Evolutionary conservation across 2,329 filamentous ascomycete genomes (phyloP).

Genomic region (Aspergillus aculeatus): DNA sequence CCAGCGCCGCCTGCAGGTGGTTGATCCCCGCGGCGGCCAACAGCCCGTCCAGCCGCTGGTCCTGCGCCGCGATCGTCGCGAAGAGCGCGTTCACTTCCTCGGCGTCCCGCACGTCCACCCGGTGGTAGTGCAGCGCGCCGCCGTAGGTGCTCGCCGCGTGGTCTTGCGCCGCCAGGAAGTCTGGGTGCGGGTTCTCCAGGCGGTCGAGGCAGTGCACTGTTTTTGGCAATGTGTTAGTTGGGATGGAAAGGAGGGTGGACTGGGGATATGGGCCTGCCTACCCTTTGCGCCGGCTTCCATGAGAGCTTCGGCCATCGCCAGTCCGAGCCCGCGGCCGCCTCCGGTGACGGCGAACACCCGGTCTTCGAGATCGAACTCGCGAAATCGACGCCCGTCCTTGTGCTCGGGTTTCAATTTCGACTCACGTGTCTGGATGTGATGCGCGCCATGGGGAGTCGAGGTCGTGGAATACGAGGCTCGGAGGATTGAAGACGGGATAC

Average conservation of each 20-base stretch:
- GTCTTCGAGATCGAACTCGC: slow-evolving; percentile 44
- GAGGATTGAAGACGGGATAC: slow-evolving; percentile 6
- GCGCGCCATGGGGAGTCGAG: slow-evolving; percentile 17
- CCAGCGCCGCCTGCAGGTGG: slow-evolving; percentile 42
- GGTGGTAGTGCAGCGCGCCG: slow-evolving; percentile 46
- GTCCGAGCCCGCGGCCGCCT: slow-evolving; percentile 45
- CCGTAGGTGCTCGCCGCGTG: slow-evolving; percentile 37
- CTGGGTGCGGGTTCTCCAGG: slow-evolving; percentile 42
- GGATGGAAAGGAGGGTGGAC: background rate
- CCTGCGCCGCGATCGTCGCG: slow-evolving; percentile 33
- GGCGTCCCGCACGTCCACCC: slow-evolving; percentile 48
- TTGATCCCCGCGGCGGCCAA: slow-evolving; percentile 47
- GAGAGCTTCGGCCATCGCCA: slow-evolving; percentile 48
- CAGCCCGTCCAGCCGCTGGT: slow-evolving; percentile 41
- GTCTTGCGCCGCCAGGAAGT: slow-evolving; percentile 43
- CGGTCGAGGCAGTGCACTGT: slow-evolving; percentile 51
- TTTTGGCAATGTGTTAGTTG: background rate
- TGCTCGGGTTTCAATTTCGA: slow-evolving; percentile 22
- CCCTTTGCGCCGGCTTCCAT: slow-evolving; percentile 50
- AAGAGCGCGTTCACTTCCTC: slow-evolving; percentile 37
- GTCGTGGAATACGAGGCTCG: slow-evolving; percentile 22
- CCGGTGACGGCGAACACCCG: slow-evolving; percentile 46
- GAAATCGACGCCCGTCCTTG: slow-evolving; percentile 35
- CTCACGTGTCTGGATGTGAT: slow-evolving; percentile 35
- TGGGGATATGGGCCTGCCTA: slow-evolving; percentile 15